Percentiles rank a stretch among this genome's conserved stretches.
Evolutionary conservation across 1,284 basidiomycete species (phyloP).

Genomic region (Malassezia yamatoensis): DNA sequence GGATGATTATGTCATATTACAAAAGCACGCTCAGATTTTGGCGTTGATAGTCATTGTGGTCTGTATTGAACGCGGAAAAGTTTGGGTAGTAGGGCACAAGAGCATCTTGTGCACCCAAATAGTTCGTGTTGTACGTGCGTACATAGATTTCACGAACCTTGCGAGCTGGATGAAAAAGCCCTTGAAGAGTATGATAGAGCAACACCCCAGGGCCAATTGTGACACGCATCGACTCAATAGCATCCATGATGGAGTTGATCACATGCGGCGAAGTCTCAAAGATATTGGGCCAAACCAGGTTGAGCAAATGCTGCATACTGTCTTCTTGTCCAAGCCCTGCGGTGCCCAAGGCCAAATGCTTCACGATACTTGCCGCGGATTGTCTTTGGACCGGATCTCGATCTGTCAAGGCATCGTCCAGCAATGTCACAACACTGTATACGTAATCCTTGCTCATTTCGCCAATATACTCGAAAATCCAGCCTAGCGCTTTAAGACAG

Average conservation of each 20-base stretch:
- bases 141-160: slow-evolving; percentile 83
- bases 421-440: slow-evolving; percentile 90
- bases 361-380: slow-evolving; percentile 96
- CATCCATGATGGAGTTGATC: slow-evolving; percentile 64
- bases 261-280: slow-evolving; percentile 98
- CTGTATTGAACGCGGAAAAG: slow-evolving; percentile 35
- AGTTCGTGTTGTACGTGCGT: slow-evolving; percentile 61
- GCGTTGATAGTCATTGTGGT: slow-evolving; percentile 37
- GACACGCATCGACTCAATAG: slow-evolving; percentile 90
- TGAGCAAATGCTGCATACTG: slow-evolving; percentile 92
- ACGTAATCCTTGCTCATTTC: slow-evolving; percentile 97
- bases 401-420: slow-evolving; percentile 95
- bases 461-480: slow-evolving; percentile 99
- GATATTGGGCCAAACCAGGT: slow-evolving; percentile 97
- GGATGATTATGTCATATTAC: slow-evolving; percentile 2
- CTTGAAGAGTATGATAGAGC: slow-evolving; percentile 60
- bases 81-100: slow-evolving; percentile 85
- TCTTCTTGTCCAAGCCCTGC: slow-evolving; percentile 96
- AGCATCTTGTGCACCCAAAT: slow-evolving; percentile 76
- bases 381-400: slow-evolving; percentile 96
- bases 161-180: slow-evolving; percentile 61
- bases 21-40: slow-evolving; percentile 29
- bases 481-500: slow-evolving; percentile 93
- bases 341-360: slow-evolving; percentile 91
- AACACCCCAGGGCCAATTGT: slow-evolving; percentile 87